Evolutionary conservation across 148 eudicot genomes (phyloP).

Genomic region (Nyssa sinensis): DNA sequence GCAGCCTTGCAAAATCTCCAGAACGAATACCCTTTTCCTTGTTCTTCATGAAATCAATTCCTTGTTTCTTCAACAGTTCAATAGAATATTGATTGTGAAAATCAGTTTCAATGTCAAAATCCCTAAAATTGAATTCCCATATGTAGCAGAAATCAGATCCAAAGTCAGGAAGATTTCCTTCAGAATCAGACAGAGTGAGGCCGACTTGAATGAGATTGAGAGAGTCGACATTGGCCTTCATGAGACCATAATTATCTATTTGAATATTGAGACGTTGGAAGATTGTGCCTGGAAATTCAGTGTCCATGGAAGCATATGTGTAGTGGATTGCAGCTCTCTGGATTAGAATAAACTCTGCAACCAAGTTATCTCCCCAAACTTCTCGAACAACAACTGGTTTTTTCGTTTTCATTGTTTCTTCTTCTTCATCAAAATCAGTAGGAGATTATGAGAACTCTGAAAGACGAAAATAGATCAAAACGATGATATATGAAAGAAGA

Average conservation of each 20-base stretch:
- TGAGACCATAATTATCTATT: not conserved
- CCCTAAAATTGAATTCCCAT: constrained; percentile 31
- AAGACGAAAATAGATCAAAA: too few relatives aligned
- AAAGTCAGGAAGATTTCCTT: constrained; percentile 20
- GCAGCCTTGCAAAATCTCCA: not conserved
- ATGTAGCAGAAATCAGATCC: not conserved
- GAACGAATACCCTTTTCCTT: constrained; percentile 9
- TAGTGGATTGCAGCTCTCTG: not conserved
- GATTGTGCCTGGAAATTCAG: not conserved
- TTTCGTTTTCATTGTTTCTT: too few relatives aligned
- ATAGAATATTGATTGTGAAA: not conserved
- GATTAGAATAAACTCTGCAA: not conserved
- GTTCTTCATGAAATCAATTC: constrained; percentile 22
- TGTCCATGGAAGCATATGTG: not conserved
- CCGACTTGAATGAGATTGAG: constrained; percentile 29
- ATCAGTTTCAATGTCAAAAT: constrained; percentile 12
- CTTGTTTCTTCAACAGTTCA: constrained; percentile 14
- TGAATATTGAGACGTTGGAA: not conserved
- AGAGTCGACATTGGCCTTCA: constrained; percentile 3
- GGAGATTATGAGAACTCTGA: too few relatives aligned
- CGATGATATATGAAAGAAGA: too few relatives aligned
- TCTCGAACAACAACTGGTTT: not conserved
- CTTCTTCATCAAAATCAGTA: too few relatives aligned
- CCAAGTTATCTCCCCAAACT: not conserved
- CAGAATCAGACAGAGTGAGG: constrained; percentile 19